A percentile compares a stretch with the other conserved stretches of the same genome.
Evolutionary conservation across 2,329 filamentous ascomycete genomes (phyloP).

Genomic region (Huntiella decipiens): DNA sequence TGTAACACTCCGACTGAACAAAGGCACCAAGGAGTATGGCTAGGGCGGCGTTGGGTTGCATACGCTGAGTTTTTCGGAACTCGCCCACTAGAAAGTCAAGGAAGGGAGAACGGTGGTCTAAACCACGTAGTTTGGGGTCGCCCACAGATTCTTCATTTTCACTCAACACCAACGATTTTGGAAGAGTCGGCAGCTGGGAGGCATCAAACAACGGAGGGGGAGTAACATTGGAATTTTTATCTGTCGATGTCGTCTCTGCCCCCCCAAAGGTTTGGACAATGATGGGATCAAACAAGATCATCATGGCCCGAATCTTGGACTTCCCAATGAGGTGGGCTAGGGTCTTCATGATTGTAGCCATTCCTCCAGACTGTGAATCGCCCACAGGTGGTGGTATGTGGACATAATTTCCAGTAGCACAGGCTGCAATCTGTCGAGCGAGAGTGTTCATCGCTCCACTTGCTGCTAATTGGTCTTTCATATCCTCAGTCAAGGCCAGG

Average conservation of each 20-base stretch:
- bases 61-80: not conserved
- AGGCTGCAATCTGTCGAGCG: constrained; percentile 41
- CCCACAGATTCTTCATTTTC: not conserved
- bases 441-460: constrained; percentile 36
- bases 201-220: not conserved
- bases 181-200: not conserved
- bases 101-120: not conserved
- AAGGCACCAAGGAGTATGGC: not conserved
- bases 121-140: not conserved
- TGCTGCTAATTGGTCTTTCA: constrained; percentile 31
- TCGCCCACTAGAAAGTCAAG: not conserved
- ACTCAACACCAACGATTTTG: not conserved
- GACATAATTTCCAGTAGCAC: constrained; percentile 17
- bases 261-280: constrained; percentile 43
- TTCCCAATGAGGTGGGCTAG: constrained; percentile 58
- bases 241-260: not conserved
- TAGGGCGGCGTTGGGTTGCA: not conserved
- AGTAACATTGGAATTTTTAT: not conserved
- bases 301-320: constrained; percentile 59
- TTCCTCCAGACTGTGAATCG: no score
- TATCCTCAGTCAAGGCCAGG: constrained; percentile 49
- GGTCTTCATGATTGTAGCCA: constrained; percentile 44
- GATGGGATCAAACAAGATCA: constrained; percentile 48
- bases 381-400: no score
- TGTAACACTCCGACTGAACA: not conserved